Percentiles rank a stretch among this genome's conserved stretches.
Evolutionary conservation across 2,329 filamentous ascomycete genomes (phyloP).

Genomic region (Fusarium stilboides): DNA sequence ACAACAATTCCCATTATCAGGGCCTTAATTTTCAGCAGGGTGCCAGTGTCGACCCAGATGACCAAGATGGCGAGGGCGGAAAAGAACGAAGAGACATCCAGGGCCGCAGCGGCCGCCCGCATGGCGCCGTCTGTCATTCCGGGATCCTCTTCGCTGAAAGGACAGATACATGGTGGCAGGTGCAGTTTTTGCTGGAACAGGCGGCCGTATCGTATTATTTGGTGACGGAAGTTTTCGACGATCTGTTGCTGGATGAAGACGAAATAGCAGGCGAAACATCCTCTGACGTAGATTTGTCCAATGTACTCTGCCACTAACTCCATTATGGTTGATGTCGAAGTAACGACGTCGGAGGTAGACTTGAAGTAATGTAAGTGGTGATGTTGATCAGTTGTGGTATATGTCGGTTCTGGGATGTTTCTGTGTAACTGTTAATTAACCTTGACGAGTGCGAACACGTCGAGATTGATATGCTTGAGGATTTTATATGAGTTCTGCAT

Average conservation of each 20-base stretch:
- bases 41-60: neutral
- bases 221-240: neutral
- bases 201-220: neutral
- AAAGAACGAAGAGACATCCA: neutral
- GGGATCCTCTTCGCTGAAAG: neutral
- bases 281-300: neutral
- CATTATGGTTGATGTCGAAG: neutral
- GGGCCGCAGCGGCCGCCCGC: neutral
- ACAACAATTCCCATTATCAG: neutral
- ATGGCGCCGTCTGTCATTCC: neutral
- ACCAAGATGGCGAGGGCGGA: neutral
- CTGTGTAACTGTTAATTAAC: no score
- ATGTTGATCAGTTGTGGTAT: neutral
- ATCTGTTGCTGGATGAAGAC: neutral
- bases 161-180: neutral
- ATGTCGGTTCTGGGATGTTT: no score
- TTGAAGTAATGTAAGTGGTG: neutral
- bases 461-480: no score
- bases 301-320: neutral
- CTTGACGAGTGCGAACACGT: no score
- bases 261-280: neutral
- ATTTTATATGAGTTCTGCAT: no score
- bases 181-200: neutral
- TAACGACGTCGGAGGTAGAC: neutral
- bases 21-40: neutral